These are phyloP conservation scores for Herpetospermum pedunculosum DNA, from an alignment of 306 rosid genomes.

Conservation along the genomic window DNA sequence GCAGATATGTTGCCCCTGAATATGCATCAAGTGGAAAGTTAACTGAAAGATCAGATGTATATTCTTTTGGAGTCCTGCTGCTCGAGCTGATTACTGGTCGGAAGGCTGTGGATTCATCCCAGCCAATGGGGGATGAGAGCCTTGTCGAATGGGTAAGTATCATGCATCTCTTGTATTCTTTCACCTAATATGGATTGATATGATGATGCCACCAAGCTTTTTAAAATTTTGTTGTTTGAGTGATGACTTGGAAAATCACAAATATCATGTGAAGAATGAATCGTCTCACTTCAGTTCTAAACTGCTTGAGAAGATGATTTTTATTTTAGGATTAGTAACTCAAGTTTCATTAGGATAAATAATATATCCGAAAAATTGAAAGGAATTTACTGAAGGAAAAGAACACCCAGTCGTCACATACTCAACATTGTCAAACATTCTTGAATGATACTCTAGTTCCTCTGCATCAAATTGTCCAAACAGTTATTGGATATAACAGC, in stretches of 20 bases:
- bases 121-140: constrained; percentile 78
- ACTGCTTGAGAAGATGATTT: neutral
- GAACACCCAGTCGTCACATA: neutral
- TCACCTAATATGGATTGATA: neutral
- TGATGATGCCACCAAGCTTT: neutral
- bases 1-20: constrained; percentile 91
- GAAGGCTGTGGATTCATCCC: constrained; percentile 77
- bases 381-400: neutral
- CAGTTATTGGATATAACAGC: neutral
- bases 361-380: neutral
- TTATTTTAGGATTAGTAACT: neutral
- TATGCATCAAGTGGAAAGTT: constrained; percentile 91
- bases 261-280: neutral
- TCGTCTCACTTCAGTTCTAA: neutral
- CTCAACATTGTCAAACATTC: neutral
- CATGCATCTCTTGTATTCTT: neutral
- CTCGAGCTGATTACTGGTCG: constrained; percentile 88
- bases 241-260: neutral
- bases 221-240: neutral
- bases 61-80: constrained; percentile 84
- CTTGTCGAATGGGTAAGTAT: constrained; percentile 88
- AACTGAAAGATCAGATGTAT: constrained; percentile 84
- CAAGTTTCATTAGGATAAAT: neutral
- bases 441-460: neutral
- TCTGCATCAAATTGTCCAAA: neutral